A percentile compares a stretch with the other conserved stretches of the same genome.
These are phyloP conservation scores for Epichloe hybrida DNA, from an alignment of 2,329 filamentous ascomycete genomes.

Conservation along the genomic window DNA sequence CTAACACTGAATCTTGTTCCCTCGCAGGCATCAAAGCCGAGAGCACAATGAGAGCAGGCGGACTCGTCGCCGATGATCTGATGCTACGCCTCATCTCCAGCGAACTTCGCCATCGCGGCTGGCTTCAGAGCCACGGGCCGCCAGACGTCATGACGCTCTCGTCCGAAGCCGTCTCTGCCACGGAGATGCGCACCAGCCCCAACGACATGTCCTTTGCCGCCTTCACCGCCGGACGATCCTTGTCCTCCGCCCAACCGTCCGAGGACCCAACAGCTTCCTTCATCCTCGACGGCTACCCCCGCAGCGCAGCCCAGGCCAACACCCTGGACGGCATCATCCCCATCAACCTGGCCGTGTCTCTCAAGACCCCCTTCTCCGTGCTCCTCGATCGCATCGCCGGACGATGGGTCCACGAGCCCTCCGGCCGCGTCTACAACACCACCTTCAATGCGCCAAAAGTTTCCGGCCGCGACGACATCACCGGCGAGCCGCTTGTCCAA, in stretches of 20 bases:
- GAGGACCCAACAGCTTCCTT: constrained; percentile 73
- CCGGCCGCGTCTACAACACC: constrained; percentile 89
- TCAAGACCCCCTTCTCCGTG: constrained; percentile 73
- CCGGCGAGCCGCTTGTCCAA: constrained; percentile 73
- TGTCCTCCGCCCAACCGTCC: constrained; percentile 31
- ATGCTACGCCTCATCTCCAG: constrained; percentile 88
- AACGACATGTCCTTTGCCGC: constrained; percentile 11
- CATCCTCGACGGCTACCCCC: constrained; percentile 90
- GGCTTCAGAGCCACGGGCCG: constrained; percentile 46
- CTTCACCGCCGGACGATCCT: background rate
- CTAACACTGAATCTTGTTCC: background rate
- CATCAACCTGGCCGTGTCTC: constrained; percentile 86
- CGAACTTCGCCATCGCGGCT: constrained; percentile 73
- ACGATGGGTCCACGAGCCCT: constrained; percentile 85
- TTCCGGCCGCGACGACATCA: constrained; percentile 73
- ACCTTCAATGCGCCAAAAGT: constrained; percentile 79
- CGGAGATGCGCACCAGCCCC: constrained; percentile 17
- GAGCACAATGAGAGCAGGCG: constrained; percentile 72
- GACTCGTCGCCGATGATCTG: constrained; percentile 80
- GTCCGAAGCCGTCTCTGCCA: constrained; percentile 24
- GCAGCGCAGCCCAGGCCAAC: constrained; percentile 67
- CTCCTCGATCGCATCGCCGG: constrained; percentile 83
- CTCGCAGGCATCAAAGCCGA: constrained; percentile 75
- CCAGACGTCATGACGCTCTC: constrained; percentile 39
- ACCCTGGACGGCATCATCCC: constrained; percentile 71